Evolutionary conservation across 176 grass and related monocot species (phyloP).

Genomic region (Alopecurus myosuroides): DNA sequence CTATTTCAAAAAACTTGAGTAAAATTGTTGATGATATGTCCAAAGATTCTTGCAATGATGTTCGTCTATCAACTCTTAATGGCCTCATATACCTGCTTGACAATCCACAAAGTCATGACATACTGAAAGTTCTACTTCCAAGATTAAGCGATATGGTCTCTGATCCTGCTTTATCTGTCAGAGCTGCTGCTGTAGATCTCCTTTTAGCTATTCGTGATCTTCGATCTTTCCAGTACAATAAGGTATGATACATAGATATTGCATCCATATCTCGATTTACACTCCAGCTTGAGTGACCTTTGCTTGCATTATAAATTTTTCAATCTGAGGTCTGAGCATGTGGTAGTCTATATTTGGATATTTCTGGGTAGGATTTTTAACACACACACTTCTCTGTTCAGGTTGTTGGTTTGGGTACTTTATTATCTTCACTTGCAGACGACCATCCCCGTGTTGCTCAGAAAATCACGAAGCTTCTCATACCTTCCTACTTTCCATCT

Average conservation of each 20-base stretch:
- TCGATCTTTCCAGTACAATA: slow-evolving; percentile 75
- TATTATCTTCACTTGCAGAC: slow-evolving; percentile 73
- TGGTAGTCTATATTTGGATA: background rate
- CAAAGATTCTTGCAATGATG: slow-evolving; percentile 71
- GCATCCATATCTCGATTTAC: background rate
- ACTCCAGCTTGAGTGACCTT: background rate
- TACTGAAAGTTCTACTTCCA: slow-evolving; percentile 81
- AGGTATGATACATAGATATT: slow-evolving; percentile 41
- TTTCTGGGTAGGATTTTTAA: background rate
- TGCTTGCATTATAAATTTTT: slow-evolving; percentile 1
- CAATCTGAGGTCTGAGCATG: background rate
- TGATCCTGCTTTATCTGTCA: slow-evolving; percentile 72
- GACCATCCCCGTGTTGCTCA: slow-evolving; percentile 82
- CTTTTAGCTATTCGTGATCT: slow-evolving; percentile 77
- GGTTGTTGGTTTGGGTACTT: slow-evolving; percentile 60
- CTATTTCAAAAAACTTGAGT: slow-evolving; percentile 70
- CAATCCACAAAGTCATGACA: slow-evolving; percentile 92
- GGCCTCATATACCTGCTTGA: slow-evolving; percentile 86
- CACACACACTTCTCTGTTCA: slow-evolving; percentile 30
- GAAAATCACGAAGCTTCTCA: slow-evolving; percentile 86
- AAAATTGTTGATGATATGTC: slow-evolving; percentile 90
- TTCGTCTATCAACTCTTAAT: slow-evolving; percentile 75
- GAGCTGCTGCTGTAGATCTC: slow-evolving; percentile 68
- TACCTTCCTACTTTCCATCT: slow-evolving; percentile 89
- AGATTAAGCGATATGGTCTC: slow-evolving; percentile 59